Evolutionary conservation across 2,329 filamentous ascomycete genomes (phyloP), one percentile per base, ranked within the genome.

Genomic region (Colletotrichum agaves): DNA sequence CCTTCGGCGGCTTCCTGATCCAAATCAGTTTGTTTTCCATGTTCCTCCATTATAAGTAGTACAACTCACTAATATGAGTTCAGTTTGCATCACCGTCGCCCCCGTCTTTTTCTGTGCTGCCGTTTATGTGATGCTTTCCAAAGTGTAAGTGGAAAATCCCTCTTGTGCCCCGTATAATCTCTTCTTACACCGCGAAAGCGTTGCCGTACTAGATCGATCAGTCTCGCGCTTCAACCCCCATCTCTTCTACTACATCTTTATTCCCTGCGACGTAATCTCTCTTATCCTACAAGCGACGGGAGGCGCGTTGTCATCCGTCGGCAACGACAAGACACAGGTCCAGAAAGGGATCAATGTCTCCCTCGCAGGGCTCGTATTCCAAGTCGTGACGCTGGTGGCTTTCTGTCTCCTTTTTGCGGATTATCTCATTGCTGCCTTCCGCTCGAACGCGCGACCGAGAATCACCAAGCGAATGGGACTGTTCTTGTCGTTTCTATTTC

Each of bases 1-100:
- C 73, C 8, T 84, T 90, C 74, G 73, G 74, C 0, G 87, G 84
- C 0, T 92, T 92, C 72, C 81, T 91, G 72, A 82, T 91, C 2
- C 87, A 91, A 75, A 89, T 90, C 70, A 75, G 75, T 80, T 73
- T 47, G 73, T 78, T 17, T 2, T 27, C 4, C 1, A 2, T 17
- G 11, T 3, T 31, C 2, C 2, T 7, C 0, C 8, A 1, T 1
- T 2, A 27, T 2, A 23, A 37, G 27, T 5, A 11, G 5, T 12
- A 13, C 12, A 15, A 15, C 6, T 50, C 0, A 10, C 47, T 50
- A 13, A 50, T 23, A 7, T 1, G 8, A 13, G 6, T 10, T 33
- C 44, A 77, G 75, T 77, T 17, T 76, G 74, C 60, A 77, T 77
- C 31, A 76, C 75, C 2, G 67, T 76, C 6, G 77, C 73, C 0